phyloP scores from a whole-genome alignment of 345 rosid genomes.

The Mercurialis annua region DNA sequence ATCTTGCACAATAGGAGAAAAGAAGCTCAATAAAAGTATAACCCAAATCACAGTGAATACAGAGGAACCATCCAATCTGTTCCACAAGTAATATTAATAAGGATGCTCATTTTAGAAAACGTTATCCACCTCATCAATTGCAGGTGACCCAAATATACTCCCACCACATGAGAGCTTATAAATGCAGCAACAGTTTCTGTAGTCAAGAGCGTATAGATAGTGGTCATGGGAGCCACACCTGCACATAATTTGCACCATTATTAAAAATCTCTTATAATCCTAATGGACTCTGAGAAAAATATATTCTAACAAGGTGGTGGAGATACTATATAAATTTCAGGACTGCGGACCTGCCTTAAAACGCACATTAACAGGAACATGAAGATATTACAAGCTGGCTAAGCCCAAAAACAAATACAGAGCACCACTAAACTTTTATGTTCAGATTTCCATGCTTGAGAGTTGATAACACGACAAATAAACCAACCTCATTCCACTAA shows the following conservation, averaged over 20 bases:
- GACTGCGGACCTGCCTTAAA: too few relatives aligned
- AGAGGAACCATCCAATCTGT: constrained; percentile 1
- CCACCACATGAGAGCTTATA: constrained; percentile 79
- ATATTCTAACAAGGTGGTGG: not conserved
- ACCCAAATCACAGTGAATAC: constrained; percentile 4
- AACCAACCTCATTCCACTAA: too few relatives aligned
- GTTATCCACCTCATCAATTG: constrained; percentile 71
- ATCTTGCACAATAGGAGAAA: not conserved
- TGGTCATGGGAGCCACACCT: constrained; percentile 98
- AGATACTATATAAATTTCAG: too few relatives aligned
- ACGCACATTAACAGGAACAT: too few relatives aligned
- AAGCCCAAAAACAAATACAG: not conserved
- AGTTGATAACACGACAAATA: too few relatives aligned
- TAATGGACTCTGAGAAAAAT: not conserved
- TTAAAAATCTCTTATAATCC: not conserved
- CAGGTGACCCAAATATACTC: constrained; percentile 87
- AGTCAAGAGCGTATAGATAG: constrained; percentile 83
- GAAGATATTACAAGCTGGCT: too few relatives aligned
- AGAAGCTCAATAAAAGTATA: not conserved
- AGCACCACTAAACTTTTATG: not conserved
- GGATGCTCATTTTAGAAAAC: not conserved
- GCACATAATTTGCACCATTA: constrained; percentile 14
- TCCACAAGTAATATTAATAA: not conserved
- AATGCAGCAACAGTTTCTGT: constrained; percentile 56
- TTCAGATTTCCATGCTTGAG: too few relatives aligned